These are phyloP conservation scores for Nicotiana sylvestris DNA, from an alignment of 257 asterid genomes.

Conservation along the genomic window DNA sequence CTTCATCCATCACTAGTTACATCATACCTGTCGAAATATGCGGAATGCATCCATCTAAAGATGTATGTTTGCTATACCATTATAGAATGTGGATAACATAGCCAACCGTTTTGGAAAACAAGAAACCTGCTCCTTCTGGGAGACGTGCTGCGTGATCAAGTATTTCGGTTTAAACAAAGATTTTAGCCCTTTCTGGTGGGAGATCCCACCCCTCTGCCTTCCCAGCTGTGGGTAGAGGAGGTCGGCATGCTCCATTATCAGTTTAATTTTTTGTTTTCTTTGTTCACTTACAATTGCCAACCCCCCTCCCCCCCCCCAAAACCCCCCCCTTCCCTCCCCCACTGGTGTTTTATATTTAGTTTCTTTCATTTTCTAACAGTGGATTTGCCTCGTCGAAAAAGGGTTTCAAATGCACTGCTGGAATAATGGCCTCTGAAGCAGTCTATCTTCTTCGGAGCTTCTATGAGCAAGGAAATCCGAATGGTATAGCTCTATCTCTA, in stretches of 20 bases:
- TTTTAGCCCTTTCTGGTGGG: background rate
- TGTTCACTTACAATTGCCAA: background rate
- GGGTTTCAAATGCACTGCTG: constrained; percentile 80
- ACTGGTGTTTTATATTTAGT: background rate
- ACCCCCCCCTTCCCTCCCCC: background rate
- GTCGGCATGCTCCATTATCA: background rate
- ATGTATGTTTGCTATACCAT: background rate
- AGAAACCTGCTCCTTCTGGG: background rate
- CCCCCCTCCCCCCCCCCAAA: background rate
- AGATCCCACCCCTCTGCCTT: background rate
- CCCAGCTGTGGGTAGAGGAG: background rate
- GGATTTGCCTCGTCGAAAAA: constrained; percentile 29
- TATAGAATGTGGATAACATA: background rate
- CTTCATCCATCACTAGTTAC: too few relatives aligned
- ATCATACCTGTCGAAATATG: background rate
- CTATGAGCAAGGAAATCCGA: constrained; percentile 97
- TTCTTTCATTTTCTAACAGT: constrained; percentile 16
- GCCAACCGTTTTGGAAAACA: background rate
- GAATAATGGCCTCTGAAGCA: constrained; percentile 81
- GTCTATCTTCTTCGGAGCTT: constrained; percentile 61
- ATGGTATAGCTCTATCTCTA: constrained; percentile 33
- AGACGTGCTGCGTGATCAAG: background rate
- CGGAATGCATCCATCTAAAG: background rate
- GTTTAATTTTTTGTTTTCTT: background rate
- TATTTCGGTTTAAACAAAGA: background rate